Evolutionary conservation across 1,284 basidiomycete species (phyloP).

Genomic region (Ceraceosorus guamensis): DNA sequence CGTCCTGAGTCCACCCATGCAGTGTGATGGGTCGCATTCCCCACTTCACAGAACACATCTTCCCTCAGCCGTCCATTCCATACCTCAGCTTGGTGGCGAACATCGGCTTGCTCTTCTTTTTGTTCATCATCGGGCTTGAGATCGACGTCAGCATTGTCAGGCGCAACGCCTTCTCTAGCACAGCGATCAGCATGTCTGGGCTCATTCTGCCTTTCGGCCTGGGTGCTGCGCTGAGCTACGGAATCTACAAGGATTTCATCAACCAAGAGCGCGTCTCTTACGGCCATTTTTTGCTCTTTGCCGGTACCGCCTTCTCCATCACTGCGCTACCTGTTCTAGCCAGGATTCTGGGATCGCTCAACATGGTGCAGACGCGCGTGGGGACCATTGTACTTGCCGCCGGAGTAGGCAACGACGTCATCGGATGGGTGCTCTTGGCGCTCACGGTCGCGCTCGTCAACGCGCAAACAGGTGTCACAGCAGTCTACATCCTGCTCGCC

Average conservation of each 20-base stretch:
- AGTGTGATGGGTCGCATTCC: constrained; percentile 39
- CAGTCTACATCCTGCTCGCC: constrained; percentile 71
- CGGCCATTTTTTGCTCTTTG: constrained; percentile 87
- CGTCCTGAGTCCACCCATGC: no score
- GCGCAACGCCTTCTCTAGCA: constrained; percentile 33
- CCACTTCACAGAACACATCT: constrained; percentile 41
- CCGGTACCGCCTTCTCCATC: constrained; percentile 82
- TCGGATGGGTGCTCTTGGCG: constrained; percentile 63
- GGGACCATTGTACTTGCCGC: constrained; percentile 88
- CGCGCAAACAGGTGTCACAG: constrained; percentile 62
- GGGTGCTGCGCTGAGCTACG: constrained; percentile 71
- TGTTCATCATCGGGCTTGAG: constrained; percentile 85
- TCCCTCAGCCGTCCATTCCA: constrained; percentile 56
- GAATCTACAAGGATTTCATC: constrained; percentile 75
- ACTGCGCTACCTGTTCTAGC: constrained; percentile 80
- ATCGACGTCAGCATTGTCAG: constrained; percentile 74
- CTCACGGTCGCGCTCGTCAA: constrained; percentile 85
- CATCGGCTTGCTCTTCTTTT: constrained; percentile 60
- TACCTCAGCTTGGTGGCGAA: constrained; percentile 84
- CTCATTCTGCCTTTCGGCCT: constrained; percentile 73
- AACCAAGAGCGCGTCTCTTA: constrained; percentile 57
- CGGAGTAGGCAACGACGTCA: constrained; percentile 76
- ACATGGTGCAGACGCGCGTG: constrained; percentile 81
- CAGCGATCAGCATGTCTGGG: constrained; percentile 57
- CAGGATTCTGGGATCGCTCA: constrained; percentile 55